Evolutionary conservation across 78 protist species (phyloP).

Genomic region (Diacronema lutheri): DNA sequence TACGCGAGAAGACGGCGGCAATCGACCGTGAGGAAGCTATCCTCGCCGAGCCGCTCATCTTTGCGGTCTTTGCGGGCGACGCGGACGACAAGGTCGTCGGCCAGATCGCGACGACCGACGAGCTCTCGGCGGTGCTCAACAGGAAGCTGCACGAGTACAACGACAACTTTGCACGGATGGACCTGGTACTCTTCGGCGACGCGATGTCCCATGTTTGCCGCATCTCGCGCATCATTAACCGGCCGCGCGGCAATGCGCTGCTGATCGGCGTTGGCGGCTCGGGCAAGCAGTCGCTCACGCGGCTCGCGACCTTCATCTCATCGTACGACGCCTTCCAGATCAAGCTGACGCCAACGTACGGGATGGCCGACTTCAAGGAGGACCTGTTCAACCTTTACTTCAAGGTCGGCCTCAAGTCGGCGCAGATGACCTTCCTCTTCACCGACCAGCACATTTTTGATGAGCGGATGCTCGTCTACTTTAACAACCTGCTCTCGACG

Average conservation of each 20-base stretch:
- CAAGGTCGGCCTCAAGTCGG: constrained; percentile 46
- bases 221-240: constrained; percentile 55
- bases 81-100: neutral
- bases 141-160: constrained; percentile 51
- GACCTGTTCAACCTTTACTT: constrained; percentile 25
- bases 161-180: constrained; percentile 61
- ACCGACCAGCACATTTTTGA: constrained; percentile 59
- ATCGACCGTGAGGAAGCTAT: constrained; percentile 6
- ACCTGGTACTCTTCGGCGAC: constrained; percentile 67
- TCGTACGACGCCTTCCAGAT: constrained; percentile 56
- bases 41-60: constrained; percentile 28
- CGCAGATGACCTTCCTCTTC: constrained; percentile 32
- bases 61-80: constrained; percentile 36
- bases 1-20: neutral
- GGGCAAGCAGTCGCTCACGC: constrained; percentile 67
- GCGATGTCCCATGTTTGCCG: constrained; percentile 78
- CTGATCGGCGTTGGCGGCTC: constrained; percentile 78
- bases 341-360: constrained; percentile 44
- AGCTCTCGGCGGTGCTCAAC: neutral
- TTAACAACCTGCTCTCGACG: constrained; percentile 60
- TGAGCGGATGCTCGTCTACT: constrained; percentile 48
- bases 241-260: constrained; percentile 70
- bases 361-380: constrained; percentile 30
- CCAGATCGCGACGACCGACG: constrained; percentile 25
- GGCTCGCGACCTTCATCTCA: constrained; percentile 61